A percentile compares a stretch with the other conserved stretches of the same genome.
Conservation (phyloP, 2,329 filamentous ascomycete species). For the Xylariaceae sp. region DNA sequence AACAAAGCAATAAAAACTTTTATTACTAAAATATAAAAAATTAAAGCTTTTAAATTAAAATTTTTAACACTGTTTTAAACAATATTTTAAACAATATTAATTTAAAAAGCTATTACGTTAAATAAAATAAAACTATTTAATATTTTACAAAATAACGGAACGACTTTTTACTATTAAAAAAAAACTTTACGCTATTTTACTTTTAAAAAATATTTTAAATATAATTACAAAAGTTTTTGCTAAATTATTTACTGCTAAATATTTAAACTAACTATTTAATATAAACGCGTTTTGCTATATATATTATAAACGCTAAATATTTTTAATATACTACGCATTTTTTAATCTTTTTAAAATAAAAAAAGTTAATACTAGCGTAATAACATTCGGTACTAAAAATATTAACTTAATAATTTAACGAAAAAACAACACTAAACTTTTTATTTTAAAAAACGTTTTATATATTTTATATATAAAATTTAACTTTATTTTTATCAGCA, state of each 20-base stretch:
- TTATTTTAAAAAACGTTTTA: background rate
- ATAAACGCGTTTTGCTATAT: too few relatives aligned
- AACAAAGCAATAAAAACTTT: too few relatives aligned
- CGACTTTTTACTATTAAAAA: background rate
- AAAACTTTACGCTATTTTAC: background rate
- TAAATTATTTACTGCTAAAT: too few relatives aligned
- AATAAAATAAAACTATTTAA: background rate
- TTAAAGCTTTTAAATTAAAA: too few relatives aligned
- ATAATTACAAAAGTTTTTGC: too few relatives aligned
- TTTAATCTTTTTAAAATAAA: conserved; percentile 3
- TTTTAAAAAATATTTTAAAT: too few relatives aligned
- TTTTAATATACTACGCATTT: too few relatives aligned
- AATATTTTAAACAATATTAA: background rate
- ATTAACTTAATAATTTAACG: conserved; percentile 1
- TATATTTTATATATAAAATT: background rate
- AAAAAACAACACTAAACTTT: background rate
- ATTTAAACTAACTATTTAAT: too few relatives aligned
- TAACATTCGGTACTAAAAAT: background rate
- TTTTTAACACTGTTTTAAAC: too few relatives aligned
- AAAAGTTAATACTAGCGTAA: background rate
- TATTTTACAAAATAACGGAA: background rate
- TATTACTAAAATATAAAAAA: too few relatives aligned
- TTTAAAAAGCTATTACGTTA: background rate
- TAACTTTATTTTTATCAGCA: background rate
- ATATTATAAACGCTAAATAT: too few relatives aligned